A percentile compares a stretch with the other conserved stretches of the same genome.
Evolutionary conservation across 805 yeast species (phyloP).

Genomic region (Wickerhamiella lipophila): DNA sequence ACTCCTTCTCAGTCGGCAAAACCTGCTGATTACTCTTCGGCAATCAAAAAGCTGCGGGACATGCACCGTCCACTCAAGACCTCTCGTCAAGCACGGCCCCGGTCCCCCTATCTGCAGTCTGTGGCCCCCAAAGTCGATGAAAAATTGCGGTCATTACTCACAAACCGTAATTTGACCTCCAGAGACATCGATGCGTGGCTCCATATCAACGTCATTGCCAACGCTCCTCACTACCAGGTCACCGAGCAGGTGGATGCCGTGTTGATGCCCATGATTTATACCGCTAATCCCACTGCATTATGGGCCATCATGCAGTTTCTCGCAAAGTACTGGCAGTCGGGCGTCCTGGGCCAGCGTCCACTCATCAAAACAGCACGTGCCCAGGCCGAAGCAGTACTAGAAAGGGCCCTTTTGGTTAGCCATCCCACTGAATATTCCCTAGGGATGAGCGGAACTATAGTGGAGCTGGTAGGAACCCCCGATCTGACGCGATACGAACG

Average conservation of each 20-base stretch:
- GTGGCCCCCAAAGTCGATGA: constrained; percentile 6
- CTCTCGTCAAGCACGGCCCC: background rate
- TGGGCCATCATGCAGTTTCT: constrained; percentile 22
- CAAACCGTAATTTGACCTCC: constrained; percentile 16
- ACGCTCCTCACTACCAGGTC: constrained; percentile 14
- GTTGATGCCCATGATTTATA: constrained; percentile 17
- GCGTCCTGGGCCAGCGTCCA: constrained; percentile 20
- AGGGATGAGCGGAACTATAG: constrained; percentile 15
- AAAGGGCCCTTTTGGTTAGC: constrained; percentile 21
- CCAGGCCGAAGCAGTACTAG: constrained; percentile 21
- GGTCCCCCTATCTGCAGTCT: background rate
- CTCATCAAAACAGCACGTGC: constrained; percentile 18
- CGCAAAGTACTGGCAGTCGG: constrained; percentile 22
- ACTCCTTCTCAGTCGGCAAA: background rate
- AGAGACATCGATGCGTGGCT: constrained; percentile 21
- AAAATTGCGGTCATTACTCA: constrained; percentile 14
- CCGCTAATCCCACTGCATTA: constrained; percentile 19
- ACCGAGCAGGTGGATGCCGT: constrained; percentile 17
- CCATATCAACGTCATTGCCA: constrained; percentile 14
- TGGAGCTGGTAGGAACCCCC: constrained; percentile 22
- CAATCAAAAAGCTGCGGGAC: constrained; percentile 4
- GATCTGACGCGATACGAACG: constrained; percentile 20
- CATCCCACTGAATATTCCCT: constrained; percentile 18
- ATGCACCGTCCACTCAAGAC: constrained; percentile 1
- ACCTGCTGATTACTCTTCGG: background rate